These are phyloP conservation scores for Xylaria acuta DNA, from an alignment of 495 filamentous ascomycete species.

Conservation along the genomic window DNA sequence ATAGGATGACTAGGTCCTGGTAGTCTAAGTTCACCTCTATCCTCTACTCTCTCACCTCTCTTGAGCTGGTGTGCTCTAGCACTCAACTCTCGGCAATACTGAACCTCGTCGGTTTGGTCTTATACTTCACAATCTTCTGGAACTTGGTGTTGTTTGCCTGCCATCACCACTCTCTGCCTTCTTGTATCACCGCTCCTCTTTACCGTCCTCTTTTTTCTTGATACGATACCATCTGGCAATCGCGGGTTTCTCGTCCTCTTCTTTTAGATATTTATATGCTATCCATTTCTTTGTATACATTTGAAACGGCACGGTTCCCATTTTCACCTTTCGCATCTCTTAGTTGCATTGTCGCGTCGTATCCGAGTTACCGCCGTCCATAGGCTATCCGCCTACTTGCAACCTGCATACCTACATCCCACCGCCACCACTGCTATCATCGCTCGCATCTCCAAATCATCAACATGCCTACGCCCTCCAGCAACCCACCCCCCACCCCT, in stretches of 20 bases:
- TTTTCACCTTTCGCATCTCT: not conserved
- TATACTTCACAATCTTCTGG: not conserved
- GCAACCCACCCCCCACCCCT: constrained; percentile 46
- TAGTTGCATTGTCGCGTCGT: constrained; percentile 16
- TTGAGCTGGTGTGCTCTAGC: constrained; percentile 24
- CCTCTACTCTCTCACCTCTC: constrained; percentile 11
- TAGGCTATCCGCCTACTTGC: not conserved
- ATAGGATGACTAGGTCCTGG: not conserved
- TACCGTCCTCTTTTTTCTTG: not conserved
- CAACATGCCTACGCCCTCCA: constrained; percentile 61
- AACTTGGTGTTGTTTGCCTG: not conserved
- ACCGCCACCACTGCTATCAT: constrained; percentile 13
- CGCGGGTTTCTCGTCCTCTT: not conserved
- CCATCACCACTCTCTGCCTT: not conserved
- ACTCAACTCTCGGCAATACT: constrained; percentile 13
- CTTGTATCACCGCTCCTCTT: constrained; percentile 10
- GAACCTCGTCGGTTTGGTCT: not conserved
- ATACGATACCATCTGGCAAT: constrained; percentile 3
- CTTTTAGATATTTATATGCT: not conserved
- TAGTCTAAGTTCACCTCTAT: constrained; percentile 7
- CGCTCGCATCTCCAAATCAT: constrained; percentile 19
- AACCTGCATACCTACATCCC: constrained; percentile 3
- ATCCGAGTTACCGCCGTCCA: constrained; percentile 22
- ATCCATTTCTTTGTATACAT: constrained; percentile 23
- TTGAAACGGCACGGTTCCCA: constrained; percentile 9